Conservation (phyloP, 306 rosid species). For the Dalbergia oliveri region DNA sequence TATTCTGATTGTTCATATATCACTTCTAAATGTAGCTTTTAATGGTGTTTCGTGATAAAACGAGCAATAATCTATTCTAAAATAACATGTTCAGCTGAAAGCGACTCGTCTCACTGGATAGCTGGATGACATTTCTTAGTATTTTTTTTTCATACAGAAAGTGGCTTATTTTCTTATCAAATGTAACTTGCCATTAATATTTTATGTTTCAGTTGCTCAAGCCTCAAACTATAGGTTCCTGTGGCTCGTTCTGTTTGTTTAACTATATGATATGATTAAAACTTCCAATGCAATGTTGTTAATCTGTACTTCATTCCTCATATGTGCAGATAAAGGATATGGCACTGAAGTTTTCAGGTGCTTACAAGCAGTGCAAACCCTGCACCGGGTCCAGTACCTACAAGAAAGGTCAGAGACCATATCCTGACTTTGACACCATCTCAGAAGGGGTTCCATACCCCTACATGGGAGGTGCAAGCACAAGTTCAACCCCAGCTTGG, state of each 20-base stretch:
- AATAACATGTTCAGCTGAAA: slow-evolving; percentile 31
- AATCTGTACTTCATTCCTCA: slow-evolving; percentile 4
- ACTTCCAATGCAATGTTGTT: slow-evolving; percentile 15
- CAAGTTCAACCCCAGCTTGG: slow-evolving; percentile 91
- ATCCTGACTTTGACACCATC: slow-evolving; percentile 73
- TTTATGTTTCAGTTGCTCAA: slow-evolving; percentile 3
- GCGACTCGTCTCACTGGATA: background rate
- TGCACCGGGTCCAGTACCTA: slow-evolving; percentile 73
- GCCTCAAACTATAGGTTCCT: background rate
- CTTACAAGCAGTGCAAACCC: slow-evolving; percentile 76
- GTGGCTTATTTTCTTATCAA: background rate
- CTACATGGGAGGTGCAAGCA: slow-evolving; percentile 77
- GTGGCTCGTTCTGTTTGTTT: background rate
- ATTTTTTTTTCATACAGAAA: background rate
- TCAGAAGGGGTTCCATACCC: slow-evolving; percentile 91
- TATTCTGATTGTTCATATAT: slow-evolving; percentile 30
- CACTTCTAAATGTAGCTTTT: background rate
- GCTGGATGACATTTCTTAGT: background rate
- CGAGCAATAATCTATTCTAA: slow-evolving; percentile 10
- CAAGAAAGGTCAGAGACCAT: slow-evolving; percentile 71
- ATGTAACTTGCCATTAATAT: slow-evolving; percentile 7
- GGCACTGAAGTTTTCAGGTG: slow-evolving; percentile 86
- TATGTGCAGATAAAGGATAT: slow-evolving; percentile 83
- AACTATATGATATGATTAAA: background rate
- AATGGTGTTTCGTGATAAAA: background rate